These are phyloP conservation scores for Mortierella sp. DNA, from an alignment of 371 early-diverging fungal genomes.

Conservation along the genomic window DNA sequence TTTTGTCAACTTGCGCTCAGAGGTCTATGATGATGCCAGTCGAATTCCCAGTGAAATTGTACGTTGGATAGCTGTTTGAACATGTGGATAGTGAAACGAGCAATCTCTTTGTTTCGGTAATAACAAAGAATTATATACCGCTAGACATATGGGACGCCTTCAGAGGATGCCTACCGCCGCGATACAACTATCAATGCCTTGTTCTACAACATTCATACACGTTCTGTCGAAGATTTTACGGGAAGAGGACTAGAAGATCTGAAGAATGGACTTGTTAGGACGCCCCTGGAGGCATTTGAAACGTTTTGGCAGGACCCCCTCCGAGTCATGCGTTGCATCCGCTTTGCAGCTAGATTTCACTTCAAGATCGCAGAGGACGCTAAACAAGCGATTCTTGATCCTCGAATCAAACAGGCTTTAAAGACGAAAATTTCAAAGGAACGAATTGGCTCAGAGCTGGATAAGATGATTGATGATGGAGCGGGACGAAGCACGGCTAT, in stretches of 20 bases:
- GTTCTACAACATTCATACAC: conserved; percentile 96
- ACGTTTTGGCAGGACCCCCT: conserved; percentile 99
- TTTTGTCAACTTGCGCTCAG: conserved; percentile 97
- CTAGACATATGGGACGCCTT: conserved; percentile 92
- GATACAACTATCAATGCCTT: conserved; percentile 99
- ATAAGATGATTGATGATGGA: conserved; percentile 91
- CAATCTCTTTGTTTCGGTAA: neutral
- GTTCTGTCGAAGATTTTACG: conserved; percentile 94
- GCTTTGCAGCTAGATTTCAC: conserved; percentile 94
- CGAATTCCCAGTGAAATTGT: conserved; percentile 87
- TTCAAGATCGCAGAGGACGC: conserved; percentile 86
- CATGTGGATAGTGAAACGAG: neutral
- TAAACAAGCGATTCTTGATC: conserved; percentile 68
- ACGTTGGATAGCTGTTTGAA: conserved; percentile 20
- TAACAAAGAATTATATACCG: neutral
- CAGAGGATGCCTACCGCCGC: conserved; percentile 97
- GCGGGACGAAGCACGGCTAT: conserved; percentile 60
- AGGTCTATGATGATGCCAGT: conserved; percentile 88
- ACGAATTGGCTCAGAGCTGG: conserved; percentile 94
- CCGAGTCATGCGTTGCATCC: conserved; percentile 95
- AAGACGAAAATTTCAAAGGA: conserved; percentile 93
- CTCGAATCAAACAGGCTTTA: conserved; percentile 77
- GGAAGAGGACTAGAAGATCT: conserved; percentile 86
- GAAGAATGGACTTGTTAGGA: conserved; percentile 79
- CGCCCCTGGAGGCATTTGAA: conserved; percentile 93